Evolutionary conservation across 495 filamentous ascomycete genomes (phyloP).

Genomic region (Aspergillus saccharolyticus): DNA sequence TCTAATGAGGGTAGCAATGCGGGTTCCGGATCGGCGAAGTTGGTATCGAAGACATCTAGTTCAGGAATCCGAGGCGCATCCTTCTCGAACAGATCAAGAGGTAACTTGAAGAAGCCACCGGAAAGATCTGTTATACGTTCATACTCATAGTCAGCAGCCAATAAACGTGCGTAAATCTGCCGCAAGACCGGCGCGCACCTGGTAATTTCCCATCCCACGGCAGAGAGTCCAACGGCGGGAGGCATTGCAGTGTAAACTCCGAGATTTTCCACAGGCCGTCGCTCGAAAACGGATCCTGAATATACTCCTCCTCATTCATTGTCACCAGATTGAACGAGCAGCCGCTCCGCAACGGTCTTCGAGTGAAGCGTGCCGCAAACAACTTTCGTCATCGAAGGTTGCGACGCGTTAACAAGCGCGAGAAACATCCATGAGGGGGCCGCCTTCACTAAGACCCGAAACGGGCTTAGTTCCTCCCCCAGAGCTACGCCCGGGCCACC

Average conservation of each 20-base stretch:
- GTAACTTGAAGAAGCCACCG: constrained; percentile 22
- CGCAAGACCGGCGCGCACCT: constrained; percentile 23
- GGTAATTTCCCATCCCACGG: constrained; percentile 33
- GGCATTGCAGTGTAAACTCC: constrained; percentile 36
- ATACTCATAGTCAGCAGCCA: constrained; percentile 5
- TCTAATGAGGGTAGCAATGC: constrained; percentile 24
- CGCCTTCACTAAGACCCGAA: constrained; percentile 16
- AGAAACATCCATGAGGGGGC: too few relatives aligned
- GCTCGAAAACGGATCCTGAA: constrained; percentile 63
- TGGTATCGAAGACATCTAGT: constrained; percentile 28
- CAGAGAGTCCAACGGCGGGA: constrained; percentile 36
- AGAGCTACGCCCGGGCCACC: constrained; percentile 29
- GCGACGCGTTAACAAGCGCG: constrained; percentile 23
- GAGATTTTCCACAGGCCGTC: constrained; percentile 60
- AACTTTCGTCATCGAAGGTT: constrained; percentile 5
- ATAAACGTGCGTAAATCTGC: not conserved
- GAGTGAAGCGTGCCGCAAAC: not conserved
- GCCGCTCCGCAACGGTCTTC: not conserved
- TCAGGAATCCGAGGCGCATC: constrained; percentile 26
- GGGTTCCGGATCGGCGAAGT: constrained; percentile 16
- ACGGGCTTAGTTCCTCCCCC: constrained; percentile 8
- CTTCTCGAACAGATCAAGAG: constrained; percentile 19
- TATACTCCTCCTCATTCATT: constrained; percentile 45
- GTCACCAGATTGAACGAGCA: constrained; percentile 6
- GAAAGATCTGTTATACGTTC: too few relatives aligned